Conservation (phyloP, 305 asterid species). For the Solanum hybrid region DNA sequence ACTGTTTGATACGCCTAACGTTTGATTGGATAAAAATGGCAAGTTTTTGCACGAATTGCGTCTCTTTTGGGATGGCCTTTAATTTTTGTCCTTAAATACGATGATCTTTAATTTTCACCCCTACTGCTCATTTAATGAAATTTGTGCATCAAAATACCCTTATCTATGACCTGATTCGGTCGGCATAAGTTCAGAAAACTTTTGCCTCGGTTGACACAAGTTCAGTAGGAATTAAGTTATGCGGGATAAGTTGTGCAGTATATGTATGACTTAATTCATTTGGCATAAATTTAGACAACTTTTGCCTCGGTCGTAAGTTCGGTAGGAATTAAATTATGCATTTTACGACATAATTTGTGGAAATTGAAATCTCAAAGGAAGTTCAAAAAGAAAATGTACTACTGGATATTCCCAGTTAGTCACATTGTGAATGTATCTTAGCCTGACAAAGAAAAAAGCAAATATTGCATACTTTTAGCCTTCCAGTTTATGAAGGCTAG, state of each 20-base stretch:
- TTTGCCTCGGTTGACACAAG: neutral
- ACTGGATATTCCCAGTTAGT: neutral
- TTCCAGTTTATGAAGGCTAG: neutral
- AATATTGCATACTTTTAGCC: neutral
- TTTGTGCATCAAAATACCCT: neutral
- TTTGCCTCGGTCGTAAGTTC: neutral
- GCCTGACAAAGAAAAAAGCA: neutral
- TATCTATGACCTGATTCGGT: neutral
- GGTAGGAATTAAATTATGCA: too few species aligned
- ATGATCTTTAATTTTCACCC: neutral
- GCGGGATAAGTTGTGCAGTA: neutral
- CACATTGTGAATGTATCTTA: neutral
- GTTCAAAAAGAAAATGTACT: slow-evolving; percentile 42
- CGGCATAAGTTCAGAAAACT: neutral
- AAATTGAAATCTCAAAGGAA: slow-evolving; percentile 64
- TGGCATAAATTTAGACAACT: neutral
- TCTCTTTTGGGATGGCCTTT: neutral
- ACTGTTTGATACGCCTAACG: neutral
- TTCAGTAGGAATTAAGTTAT: neutral
- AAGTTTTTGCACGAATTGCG: neutral
- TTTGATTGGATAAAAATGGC: neutral
- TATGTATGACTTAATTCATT: neutral
- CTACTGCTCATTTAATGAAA: neutral
- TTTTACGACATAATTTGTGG: neutral
- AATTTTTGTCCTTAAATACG: neutral